Conservation (phyloP, 176 grass and related monocot genomes). For the Secale cereale region DNA sequence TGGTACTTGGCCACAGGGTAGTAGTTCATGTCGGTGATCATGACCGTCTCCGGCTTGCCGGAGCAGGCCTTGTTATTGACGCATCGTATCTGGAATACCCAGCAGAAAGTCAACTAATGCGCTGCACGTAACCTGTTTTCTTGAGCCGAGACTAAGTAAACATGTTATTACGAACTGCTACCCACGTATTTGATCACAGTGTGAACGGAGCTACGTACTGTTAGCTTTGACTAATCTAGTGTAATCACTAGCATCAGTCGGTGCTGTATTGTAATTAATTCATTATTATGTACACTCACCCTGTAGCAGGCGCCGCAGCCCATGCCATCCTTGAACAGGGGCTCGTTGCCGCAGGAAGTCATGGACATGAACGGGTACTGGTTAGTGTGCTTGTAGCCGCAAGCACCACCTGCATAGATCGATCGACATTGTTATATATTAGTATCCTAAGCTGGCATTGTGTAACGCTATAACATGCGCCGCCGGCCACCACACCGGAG, state of each 20-base stretch:
- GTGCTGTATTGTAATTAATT: not conserved
- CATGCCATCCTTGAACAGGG: conserved; percentile 44
- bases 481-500: not conserved
- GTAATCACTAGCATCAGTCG: not conserved
- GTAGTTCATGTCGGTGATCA: conserved; percentile 72
- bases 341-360: conserved; percentile 55
- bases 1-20: conserved; percentile 42
- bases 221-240: conserved; percentile 11
- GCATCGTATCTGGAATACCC: conserved; percentile 39
- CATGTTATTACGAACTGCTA: not conserved
- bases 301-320: conserved; percentile 60
- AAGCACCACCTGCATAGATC: conserved; percentile 46
- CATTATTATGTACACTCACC: conserved; percentile 9
- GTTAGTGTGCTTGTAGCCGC: conserved; percentile 54
- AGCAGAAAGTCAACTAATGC: not conserved
- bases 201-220: not conserved
- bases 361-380: conserved; percentile 48
- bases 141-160: not conserved
- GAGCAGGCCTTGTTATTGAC: conserved; percentile 33
- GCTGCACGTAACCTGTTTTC: not conserved
- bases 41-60: conserved; percentile 53
- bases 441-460: too few relatives aligned
- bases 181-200: not conserved
- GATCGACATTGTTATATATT: not conserved
- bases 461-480: too few relatives aligned